Base-by-base conservation (phyloP, 495 filamentous ascomycete genomes). In the Pyrenopolyporus hunteri region DNA sequence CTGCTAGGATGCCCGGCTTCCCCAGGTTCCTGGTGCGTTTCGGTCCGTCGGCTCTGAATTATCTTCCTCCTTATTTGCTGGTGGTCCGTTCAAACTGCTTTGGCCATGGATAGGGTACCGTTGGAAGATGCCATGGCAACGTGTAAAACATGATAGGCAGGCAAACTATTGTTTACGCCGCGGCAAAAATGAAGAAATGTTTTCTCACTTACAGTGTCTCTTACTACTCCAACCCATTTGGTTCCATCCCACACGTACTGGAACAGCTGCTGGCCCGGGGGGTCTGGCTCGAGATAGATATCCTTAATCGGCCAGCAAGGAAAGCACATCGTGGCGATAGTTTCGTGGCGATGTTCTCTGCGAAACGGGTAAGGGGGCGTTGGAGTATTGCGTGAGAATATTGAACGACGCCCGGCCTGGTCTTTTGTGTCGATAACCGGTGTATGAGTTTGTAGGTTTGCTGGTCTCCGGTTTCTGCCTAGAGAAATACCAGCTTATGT, bases 231-330 rank as follows among this genome's bases (percentile, higher is more conserved):
- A 28, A 71, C 22, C 72, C 73, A 76, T 28, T 44, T 37, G 16
- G 44, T 48, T n/a, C 72, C 73, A 42, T 75, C 69, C 70, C 68
- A 76, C 13, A 69, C 66, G 16, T 70, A 74, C 20, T 69, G 73
- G 57, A 66, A 63, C 22, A 35, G 25, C 17, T 59, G 53, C 13
- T 17, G 46, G 28, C 50, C 25, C 7, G 23, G 42, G 19, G 57
- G 49, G 0, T 71, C 68, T 23, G 68, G 66, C 43, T 80, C 78
- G 36, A 80, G 57, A 26, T 74, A 66, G 40, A 73, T 60, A 28
- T 80, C 73, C 13, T 72, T 59, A 42, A 78, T 76, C 0, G 73
- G 68, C 62, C 74, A 81, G 47, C 74, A 80, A 10, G 75, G 74
- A 22, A 78, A 44, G 53, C 77, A 81, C 72, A 76, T 77, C 3